Percentiles rank a stretch among this genome's conserved stretches.
Conservation (phyloP, 371 early-diverging fungal species). For the Funneliformis caledonium region DNA sequence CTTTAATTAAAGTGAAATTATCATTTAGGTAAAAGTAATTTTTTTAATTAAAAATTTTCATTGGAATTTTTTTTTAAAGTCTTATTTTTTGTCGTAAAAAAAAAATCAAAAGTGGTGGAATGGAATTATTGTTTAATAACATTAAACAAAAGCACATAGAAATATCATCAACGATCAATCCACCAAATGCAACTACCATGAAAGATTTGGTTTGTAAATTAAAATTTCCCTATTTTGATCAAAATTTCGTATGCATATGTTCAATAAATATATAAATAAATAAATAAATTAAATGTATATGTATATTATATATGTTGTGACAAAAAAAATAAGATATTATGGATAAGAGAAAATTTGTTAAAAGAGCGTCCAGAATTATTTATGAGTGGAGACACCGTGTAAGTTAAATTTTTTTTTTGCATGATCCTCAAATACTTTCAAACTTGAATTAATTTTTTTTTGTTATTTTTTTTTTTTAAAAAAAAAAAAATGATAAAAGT, state of each 20-base stretch:
- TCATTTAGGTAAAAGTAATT: slow-evolving; percentile 2
- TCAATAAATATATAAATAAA: neutral
- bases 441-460: neutral
- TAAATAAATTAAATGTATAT: neutral
- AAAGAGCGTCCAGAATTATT: slow-evolving; percentile 88
- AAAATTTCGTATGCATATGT: neutral
- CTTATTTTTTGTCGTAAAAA: neutral
- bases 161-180: slow-evolving; percentile 54
- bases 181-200: slow-evolving; percentile 59
- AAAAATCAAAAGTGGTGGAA: slow-evolving; percentile 74
- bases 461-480: neutral
- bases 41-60: neutral
- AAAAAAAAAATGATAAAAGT: slow-evolving; percentile 48
- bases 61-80: neutral
- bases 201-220: slow-evolving; percentile 58
- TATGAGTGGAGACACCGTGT: slow-evolving; percentile 83
- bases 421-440: neutral
- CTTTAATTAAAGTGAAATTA: slow-evolving; percentile 1
- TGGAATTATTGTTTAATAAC: slow-evolving; percentile 91
- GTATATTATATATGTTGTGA: neutral
- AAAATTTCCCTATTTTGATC: neutral
- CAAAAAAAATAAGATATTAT: slow-evolving; percentile 53
- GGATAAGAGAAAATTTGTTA: slow-evolving; percentile 72
- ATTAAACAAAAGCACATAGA: slow-evolving; percentile 59
- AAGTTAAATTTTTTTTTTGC: slow-evolving; percentile 41